These are phyloP conservation scores for Skeletonema marinoi DNA, from an alignment of 108 stramenopile species.

Conservation along the genomic window DNA sequence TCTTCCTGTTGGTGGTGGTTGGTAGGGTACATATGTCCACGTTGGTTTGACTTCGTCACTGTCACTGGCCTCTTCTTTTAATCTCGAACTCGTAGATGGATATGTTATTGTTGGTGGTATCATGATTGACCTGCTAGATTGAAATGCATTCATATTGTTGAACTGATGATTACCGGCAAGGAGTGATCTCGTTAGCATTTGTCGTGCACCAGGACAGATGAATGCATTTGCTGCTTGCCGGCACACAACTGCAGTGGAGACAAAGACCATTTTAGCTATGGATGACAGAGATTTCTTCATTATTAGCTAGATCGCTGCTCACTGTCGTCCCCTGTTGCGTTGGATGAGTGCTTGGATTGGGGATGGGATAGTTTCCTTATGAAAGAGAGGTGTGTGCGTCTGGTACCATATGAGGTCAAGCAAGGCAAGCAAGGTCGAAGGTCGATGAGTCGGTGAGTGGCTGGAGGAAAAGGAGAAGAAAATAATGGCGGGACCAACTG, in stretches of 20 bases:
- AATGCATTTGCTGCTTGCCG: neutral
- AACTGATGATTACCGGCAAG: neutral
- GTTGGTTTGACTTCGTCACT: constrained; percentile 35
- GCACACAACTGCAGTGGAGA: neutral
- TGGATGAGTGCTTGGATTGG: neutral
- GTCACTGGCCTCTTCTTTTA: neutral
- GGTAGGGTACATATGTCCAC: constrained; percentile 55
- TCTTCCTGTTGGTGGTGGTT: constrained; percentile 18
- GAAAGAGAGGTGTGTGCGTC: too few species aligned
- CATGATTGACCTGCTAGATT: neutral
- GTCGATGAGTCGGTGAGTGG: too few species aligned
- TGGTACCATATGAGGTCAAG: too few species aligned
- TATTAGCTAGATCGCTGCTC: neutral
- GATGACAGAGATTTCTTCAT: neutral
- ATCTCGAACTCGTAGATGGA: neutral
- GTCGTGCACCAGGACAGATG: neutral
- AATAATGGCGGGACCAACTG: too few species aligned
- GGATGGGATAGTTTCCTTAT: too few species aligned
- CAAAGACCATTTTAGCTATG: neutral
- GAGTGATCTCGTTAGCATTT: neutral
- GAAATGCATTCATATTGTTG: neutral
- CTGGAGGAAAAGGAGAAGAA: too few species aligned
- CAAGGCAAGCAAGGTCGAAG: too few species aligned
- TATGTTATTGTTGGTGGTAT: neutral
- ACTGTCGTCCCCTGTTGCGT: neutral